Evolutionary conservation across 192 early-diverging fungal species (phyloP).

Genomic region (Spinellus fusiger): DNA sequence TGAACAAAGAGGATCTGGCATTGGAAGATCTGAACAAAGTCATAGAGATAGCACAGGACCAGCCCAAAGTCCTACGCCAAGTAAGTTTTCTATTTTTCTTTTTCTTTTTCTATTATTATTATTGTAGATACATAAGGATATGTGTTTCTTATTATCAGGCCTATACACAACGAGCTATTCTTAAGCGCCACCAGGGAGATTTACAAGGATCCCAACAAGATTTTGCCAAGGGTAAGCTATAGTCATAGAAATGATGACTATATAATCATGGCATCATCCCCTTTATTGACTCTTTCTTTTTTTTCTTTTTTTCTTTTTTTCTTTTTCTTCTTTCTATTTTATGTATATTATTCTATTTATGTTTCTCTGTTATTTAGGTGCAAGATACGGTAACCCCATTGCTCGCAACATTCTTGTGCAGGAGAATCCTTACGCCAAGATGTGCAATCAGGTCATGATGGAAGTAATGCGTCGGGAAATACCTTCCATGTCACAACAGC

Average conservation of each 20-base stretch:
- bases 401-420: constrained; percentile 40
- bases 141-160: constrained; percentile 20
- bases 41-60: constrained; percentile 32
- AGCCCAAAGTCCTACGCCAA: constrained; percentile 36
- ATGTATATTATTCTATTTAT: too few species aligned
- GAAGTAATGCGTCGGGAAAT: constrained; percentile 28
- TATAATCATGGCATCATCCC: neutral
- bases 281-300: neutral
- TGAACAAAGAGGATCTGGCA: constrained; percentile 30
- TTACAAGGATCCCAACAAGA: constrained; percentile 38
- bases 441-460: constrained; percentile 33
- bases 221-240: constrained; percentile 31
- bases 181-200: constrained; percentile 37
- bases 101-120: too few species aligned
- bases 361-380: constrained; percentile 22
- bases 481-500: neutral
- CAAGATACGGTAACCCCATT: constrained; percentile 40
- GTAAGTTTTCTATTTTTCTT: neutral
- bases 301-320: neutral
- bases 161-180: constrained; percentile 46
- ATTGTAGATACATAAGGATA: too few species aligned
- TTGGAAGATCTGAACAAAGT: constrained; percentile 40
- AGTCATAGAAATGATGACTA: neutral
- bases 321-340: too few species aligned
- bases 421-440: constrained; percentile 43